phyloP scores from a whole-genome alignment of 1,139 yeast species.

The Hanseniaspora sp. region DNA sequence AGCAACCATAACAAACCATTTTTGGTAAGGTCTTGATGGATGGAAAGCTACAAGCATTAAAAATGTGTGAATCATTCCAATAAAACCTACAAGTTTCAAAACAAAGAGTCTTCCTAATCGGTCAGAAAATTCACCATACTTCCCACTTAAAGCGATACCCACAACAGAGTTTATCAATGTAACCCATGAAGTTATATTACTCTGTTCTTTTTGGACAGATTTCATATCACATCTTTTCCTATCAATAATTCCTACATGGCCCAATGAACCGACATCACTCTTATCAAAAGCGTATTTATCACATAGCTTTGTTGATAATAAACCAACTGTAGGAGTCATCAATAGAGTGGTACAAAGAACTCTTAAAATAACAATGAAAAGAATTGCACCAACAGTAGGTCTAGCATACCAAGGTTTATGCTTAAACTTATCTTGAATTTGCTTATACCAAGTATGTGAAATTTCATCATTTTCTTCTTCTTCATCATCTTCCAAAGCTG shows the following conservation, averaged over 20 bases:
- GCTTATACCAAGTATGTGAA: slow-evolving; percentile 21
- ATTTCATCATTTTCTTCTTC: slow-evolving; percentile 17
- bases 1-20: slow-evolving; percentile 16
- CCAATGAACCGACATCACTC: slow-evolving; percentile 7
- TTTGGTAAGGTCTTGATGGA: slow-evolving; percentile 15
- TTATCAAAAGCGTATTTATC: slow-evolving; percentile 17
- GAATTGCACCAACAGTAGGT: slow-evolving; percentile 27
- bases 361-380: slow-evolving; percentile 23
- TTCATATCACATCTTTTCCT: slow-evolving; percentile 25
- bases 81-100: slow-evolving; percentile 19
- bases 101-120: slow-evolving; percentile 42
- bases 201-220: slow-evolving; percentile 27
- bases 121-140: slow-evolving; percentile 51
- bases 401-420: slow-evolving; percentile 25
- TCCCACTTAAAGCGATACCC: slow-evolving; percentile 26
- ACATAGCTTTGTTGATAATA: slow-evolving; percentile 28
- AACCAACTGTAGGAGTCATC: slow-evolving; percentile 26
- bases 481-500: slow-evolving; percentile 17
- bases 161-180: slow-evolving; percentile 22
- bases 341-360: slow-evolving; percentile 20
- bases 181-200: slow-evolving; percentile 23
- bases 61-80: slow-evolving; percentile 18
- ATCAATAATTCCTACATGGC: background rate
- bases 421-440: slow-evolving; percentile 20
- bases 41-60: slow-evolving; percentile 18